phyloP scores from a whole-genome alignment of 768 basidiomycete genomes.

The Kwoniella mangroviensis region DNA sequence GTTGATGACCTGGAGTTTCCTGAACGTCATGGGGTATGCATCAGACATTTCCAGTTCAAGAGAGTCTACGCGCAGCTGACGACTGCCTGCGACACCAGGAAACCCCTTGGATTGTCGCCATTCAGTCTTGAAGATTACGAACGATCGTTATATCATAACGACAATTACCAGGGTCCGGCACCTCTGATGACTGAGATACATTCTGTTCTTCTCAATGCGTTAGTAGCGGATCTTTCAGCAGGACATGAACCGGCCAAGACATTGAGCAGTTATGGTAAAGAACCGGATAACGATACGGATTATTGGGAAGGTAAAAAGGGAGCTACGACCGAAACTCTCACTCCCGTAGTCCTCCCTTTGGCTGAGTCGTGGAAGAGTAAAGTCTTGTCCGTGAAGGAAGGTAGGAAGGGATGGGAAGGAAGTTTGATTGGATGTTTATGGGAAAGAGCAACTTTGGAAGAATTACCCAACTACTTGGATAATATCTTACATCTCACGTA shows the following conservation, averaged over 20 bases:
- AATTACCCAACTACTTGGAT: conserved; percentile 63
- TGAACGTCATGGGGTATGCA: conserved; percentile 88
- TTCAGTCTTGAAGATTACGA: conserved; percentile 95
- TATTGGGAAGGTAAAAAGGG: conserved; percentile 56
- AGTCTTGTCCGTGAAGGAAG: conserved; percentile 41
- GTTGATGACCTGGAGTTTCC: conserved; percentile 90
- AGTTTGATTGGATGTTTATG: conserved; percentile 54
- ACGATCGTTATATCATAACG: conserved; percentile 79
- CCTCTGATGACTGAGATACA: conserved; percentile 84
- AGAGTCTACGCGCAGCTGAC: neutral
- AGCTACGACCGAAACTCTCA: conserved; percentile 48
- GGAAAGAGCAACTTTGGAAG: conserved; percentile 63
- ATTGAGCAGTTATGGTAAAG: conserved; percentile 27
- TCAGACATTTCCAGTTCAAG: neutral
- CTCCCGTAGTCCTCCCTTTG: conserved; percentile 32
- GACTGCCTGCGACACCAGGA: conserved; percentile 61
- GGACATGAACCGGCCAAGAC: conserved; percentile 39
- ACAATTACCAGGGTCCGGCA: conserved; percentile 66
- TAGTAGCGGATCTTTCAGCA: conserved; percentile 66
- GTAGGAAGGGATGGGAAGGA: conserved; percentile 53
- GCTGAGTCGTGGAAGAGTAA: conserved; percentile 43
- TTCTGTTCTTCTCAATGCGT: conserved; percentile 81
- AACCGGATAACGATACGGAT: conserved; percentile 43
- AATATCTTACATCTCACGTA: conserved; percentile 50
- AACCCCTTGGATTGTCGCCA: conserved; percentile 81